Percentiles rank a stretch among this genome's conserved stretches.
Conservation (phyloP, 345 rosid species). For the Mercurialis annua region DNA sequence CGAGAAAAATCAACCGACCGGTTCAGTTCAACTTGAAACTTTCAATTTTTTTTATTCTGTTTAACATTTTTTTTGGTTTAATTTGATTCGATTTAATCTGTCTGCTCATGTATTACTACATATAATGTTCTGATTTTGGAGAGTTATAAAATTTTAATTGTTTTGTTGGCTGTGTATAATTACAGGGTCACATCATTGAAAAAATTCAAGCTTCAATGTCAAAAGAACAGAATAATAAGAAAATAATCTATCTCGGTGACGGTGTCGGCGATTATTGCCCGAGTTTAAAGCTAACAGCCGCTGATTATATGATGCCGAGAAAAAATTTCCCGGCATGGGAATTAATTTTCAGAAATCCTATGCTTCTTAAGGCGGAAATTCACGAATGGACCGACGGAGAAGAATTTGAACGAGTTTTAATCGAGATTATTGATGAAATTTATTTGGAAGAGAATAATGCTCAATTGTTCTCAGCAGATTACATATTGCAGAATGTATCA, state of each 20-base stretch:
- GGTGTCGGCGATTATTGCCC: conserved; percentile 89
- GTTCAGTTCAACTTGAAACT: neutral
- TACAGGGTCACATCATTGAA: conserved; percentile 56
- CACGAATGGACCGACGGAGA: conserved; percentile 76
- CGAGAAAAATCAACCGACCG: no score
- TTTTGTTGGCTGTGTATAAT: neutral
- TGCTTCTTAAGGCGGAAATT: conserved; percentile 54
- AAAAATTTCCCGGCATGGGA: conserved; percentile 83
- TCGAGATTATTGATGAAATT: conserved; percentile 32
- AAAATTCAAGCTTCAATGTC: conserved; percentile 57
- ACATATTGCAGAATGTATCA: conserved; percentile 47
- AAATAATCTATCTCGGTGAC: conserved; percentile 76
- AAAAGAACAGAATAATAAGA: conserved; percentile 40
- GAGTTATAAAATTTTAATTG: neutral
- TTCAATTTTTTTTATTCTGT: no score
- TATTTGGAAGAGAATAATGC: conserved; percentile 15
- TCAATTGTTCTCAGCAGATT: conserved; percentile 38
- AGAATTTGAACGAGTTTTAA: conserved; percentile 44
- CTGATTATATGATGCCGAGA: conserved; percentile 76
- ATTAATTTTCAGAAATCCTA: conserved; percentile 50
- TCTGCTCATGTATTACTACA: no score
- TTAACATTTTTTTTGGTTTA: no score
- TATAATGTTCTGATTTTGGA: no score
- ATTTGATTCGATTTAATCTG: no score
- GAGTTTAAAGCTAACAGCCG: conserved; percentile 50